These are phyloP conservation scores for Xerocomellus amylosporus DNA, from an alignment of 768 basidiomycete genomes.

Conservation along the genomic window DNA sequence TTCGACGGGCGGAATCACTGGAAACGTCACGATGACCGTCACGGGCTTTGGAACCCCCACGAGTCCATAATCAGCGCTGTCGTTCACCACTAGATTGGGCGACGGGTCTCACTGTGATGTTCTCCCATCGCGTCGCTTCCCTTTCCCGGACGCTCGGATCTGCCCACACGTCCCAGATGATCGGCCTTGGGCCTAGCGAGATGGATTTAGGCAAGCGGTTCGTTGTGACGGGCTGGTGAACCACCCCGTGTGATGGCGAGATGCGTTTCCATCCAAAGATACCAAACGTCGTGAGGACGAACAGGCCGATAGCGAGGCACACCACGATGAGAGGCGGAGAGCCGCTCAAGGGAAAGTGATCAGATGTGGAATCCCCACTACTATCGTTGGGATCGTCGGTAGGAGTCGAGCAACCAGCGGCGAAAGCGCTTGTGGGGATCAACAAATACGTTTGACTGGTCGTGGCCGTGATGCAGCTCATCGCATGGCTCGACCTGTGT, in stretches of 20 bases:
- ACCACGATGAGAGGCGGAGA: slow-evolving; percentile 59
- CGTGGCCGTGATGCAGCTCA: slow-evolving; percentile 15
- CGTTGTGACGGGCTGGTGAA: slow-evolving; percentile 1
- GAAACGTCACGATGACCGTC: slow-evolving; percentile 16
- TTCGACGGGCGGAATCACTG: neutral
- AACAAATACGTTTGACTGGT: slow-evolving; percentile 4
- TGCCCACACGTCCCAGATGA: slow-evolving; percentile 46
- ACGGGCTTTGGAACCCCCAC: slow-evolving; percentile 20
- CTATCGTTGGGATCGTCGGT: neutral
- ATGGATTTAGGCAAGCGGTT: neutral
- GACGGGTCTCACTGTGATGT: slow-evolving; percentile 38
- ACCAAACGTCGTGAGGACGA: slow-evolving; percentile 45
- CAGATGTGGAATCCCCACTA: neutral
- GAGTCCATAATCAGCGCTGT: neutral
- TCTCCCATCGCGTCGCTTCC: slow-evolving; percentile 35
- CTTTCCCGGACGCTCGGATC: neutral
- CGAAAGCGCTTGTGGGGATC: slow-evolving; percentile 5
- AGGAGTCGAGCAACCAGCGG: neutral
- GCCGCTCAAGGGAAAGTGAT: slow-evolving; percentile 31
- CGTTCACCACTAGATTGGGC: neutral
- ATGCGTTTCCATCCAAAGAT: slow-evolving; percentile 48
- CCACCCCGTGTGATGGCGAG: slow-evolving; percentile 11
- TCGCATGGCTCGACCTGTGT: slow-evolving; percentile 11
- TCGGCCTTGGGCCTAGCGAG: slow-evolving; percentile 33
- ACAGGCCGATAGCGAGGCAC: slow-evolving; percentile 57